These are phyloP conservation scores for Saccharomycopsis hybrid DNA, from an alignment of 1,139 yeast species.

Conservation along the genomic window DNA sequence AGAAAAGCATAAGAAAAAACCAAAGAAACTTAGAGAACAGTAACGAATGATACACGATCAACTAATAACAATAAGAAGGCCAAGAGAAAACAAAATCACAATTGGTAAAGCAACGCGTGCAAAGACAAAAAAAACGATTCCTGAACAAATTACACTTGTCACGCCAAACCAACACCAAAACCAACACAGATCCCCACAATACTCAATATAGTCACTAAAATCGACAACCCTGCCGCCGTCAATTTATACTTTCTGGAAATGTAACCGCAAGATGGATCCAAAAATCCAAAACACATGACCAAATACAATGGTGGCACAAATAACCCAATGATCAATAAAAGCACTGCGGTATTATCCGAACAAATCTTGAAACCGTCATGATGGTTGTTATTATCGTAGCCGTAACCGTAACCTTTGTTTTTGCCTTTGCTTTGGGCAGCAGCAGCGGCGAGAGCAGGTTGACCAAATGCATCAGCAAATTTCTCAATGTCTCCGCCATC, in stretches of 20 bases:
- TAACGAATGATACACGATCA: background rate
- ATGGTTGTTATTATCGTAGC: background rate
- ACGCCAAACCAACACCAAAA: conserved; percentile 31
- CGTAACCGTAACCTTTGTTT: background rate
- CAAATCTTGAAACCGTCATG: conserved; percentile 10
- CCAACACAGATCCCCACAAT: conserved; percentile 30
- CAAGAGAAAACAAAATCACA: background rate
- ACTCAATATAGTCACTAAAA: conserved; percentile 16
- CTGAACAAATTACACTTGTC: conserved; percentile 1
- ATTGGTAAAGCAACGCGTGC: background rate
- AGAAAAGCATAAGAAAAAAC: conserved; percentile 1
- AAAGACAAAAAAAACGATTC: background rate
- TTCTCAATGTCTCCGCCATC: background rate
- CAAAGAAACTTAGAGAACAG: conserved; percentile 1
- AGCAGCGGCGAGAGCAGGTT: background rate
- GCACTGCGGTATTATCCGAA: conserved; percentile 7
- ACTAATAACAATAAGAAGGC: background rate
- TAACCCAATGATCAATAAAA: conserved; percentile 16
- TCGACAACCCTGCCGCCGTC: conserved; percentile 18
- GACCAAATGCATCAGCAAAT: background rate
- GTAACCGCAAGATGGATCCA: conserved; percentile 20
- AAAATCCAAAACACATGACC: conserved; percentile 20
- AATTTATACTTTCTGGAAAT: conserved; percentile 18
- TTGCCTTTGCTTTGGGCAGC: conserved; percentile 1
- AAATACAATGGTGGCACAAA: conserved; percentile 21